Conservation (phyloP, 2,329 filamentous ascomycete species). For the Rhexocercosporidium sp. region DNA sequence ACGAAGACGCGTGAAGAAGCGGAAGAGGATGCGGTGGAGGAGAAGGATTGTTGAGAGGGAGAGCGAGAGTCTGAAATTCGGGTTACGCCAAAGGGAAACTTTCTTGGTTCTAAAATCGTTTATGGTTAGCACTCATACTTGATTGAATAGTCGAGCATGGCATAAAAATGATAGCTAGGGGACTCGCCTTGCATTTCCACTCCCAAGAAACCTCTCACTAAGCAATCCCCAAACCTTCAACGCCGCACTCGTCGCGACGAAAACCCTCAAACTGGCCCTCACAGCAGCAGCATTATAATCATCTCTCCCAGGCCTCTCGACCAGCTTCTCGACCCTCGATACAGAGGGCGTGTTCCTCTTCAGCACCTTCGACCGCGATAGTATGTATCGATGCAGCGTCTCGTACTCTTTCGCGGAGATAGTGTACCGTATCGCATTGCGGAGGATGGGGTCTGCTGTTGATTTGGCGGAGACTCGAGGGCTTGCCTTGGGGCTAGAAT, state of each 20-base stretch:
- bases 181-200: conserved; percentile 41
- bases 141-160: neutral
- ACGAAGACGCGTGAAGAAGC: conserved; percentile 84
- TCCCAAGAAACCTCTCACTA: conserved; percentile 51
- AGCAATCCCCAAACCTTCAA: conserved; percentile 68
- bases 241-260: conserved; percentile 65
- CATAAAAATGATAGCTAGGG: neutral
- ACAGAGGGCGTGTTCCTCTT: conserved; percentile 61
- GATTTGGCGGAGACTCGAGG: conserved; percentile 39
- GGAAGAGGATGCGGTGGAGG: conserved; percentile 86
- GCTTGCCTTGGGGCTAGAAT: neutral
- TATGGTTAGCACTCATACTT: conserved; percentile 15
- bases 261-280: conserved; percentile 73
- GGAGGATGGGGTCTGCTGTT: conserved; percentile 71
- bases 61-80: conserved; percentile 77
- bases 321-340: conserved; percentile 54
- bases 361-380: conserved; percentile 70
- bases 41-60: conserved; percentile 86
- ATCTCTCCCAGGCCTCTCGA: conserved; percentile 40
- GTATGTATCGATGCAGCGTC: conserved; percentile 79
- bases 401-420: conserved; percentile 87
- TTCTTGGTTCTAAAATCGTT: conserved; percentile 46
- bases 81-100: conserved; percentile 64
- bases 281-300: conserved; percentile 75
- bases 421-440: conserved; percentile 86